phyloP scores from a whole-genome alignment of 2,329 filamentous ascomycete genomes.

The Daldinia eschscholtzii region DNA sequence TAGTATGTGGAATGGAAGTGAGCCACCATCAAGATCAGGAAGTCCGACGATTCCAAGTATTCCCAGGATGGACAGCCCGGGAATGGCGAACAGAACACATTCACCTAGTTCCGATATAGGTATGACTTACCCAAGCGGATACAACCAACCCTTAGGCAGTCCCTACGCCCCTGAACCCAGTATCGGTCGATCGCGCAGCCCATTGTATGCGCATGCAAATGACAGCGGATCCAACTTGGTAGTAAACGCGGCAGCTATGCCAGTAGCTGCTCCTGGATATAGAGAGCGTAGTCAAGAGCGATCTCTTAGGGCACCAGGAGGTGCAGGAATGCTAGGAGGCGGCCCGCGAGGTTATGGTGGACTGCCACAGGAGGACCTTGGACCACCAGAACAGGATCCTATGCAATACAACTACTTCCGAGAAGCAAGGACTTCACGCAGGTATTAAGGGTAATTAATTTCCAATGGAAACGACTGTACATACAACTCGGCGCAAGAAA shows the following conservation, averaged over 20 bases:
- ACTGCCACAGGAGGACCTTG: conserved; percentile 63
- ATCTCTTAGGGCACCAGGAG: conserved; percentile 45
- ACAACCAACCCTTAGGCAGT: conserved; percentile 45
- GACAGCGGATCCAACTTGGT: conserved; percentile 67
- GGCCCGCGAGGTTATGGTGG: conserved; percentile 71
- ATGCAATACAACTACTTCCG: conserved; percentile 71
- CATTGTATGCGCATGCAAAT: conserved; percentile 65
- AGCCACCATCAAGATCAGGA: conserved; percentile 61
- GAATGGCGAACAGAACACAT: conserved; percentile 41
- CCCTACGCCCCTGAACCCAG: conserved; percentile 49
- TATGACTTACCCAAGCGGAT: conserved; percentile 47
- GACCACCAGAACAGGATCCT: conserved; percentile 56
- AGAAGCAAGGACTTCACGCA: conserved; percentile 40
- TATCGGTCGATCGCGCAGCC: conserved; percentile 57
- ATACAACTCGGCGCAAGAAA: conserved; percentile 33
- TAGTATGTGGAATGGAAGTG: conserved; percentile 61
- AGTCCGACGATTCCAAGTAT: conserved; percentile 59
- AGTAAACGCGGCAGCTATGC: conserved; percentile 65
- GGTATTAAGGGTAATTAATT: conserved; percentile 21
- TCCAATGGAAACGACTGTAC: conserved; percentile 25
- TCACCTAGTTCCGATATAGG: conserved; percentile 47
- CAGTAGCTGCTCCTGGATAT: conserved; percentile 55
- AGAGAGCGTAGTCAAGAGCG: conserved; percentile 54
- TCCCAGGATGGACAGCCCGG: conserved; percentile 49
- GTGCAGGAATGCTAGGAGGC: conserved; percentile 66